Evolutionary conservation across 1,284 basidiomycete genomes (phyloP), one percentile per base, ranked within the genome.

Genomic region (Hymenochaete sp.): DNA sequence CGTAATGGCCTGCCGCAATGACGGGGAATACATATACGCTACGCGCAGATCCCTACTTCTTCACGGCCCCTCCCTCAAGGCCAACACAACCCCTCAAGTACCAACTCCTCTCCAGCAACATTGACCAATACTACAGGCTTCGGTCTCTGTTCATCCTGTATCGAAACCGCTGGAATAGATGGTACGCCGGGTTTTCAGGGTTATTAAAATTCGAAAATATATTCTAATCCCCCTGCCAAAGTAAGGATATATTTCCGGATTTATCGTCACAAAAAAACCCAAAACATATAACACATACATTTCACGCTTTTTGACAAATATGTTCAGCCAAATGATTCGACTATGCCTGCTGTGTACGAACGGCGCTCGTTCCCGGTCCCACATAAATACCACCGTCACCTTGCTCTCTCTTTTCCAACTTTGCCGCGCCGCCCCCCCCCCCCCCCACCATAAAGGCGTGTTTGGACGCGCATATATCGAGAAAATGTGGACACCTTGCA

Each of bases 401-500:
- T n/a, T n/a, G n/a, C 29, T 27, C 25, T 16, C 32, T 11, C 42
- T 53, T 24, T 38, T 42, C 13, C 69, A 73, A 47, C 74, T 77
- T 73, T 65, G 75, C 47, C 65, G 82, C 28, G 70, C 77, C 16
- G 78, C 81, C 1, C 83, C 83, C n/a, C n/a, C n/a, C n/a, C n/a
- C 81, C 1, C 83, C 83, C 1, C 76, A 70, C 33, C 65, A 67
- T 56, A 82, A 81, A 60, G 84, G 78, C 13, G 74, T 82, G 53
- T 62, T 86, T 47, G 71, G 90, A 18, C 90, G 93, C 59, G 82
- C 86, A 1, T 95, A 83, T 59, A 65, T 77, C 37, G 90, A 93
- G 65, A 88, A 84, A 62, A 72, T 84, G 7, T 93, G 90, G 90
- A n/a, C n/a, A n/a, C n/a, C n/a, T n/a, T n/a, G n/a, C n/a, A n/a